Evolutionary conservation across 257 asterid genomes (phyloP), one percentile per base, ranked within the genome.

Genomic region (Misopates orontium): DNA sequence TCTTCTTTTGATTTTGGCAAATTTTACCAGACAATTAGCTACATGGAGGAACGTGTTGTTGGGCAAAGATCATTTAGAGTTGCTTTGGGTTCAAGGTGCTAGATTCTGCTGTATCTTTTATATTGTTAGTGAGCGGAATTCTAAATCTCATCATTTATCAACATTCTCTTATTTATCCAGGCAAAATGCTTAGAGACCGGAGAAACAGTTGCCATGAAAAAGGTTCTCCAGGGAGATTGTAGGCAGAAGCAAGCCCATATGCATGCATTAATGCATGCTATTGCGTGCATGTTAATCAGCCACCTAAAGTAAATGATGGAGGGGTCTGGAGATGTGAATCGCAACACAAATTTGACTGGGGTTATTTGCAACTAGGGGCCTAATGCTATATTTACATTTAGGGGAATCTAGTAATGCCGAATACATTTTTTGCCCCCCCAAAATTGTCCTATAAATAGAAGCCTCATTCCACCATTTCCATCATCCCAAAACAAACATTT

Each of bases 181-280:
- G 98, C 98, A 64, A 91, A 89, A 83, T 89, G 98, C 81, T 78
- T 91, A 68, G 98, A 91, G 82, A 84, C 89, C 1, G 95, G 95
- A 41, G 98, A 91, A 79, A 86, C 98, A 45, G 94, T 86, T 77
- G 98, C 98, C 53, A 88, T 91, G 77, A 90, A 90, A 78, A 90
- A 90, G 87, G 96, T 90, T 79, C 92, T 91, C 73, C 97, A 91
- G 79, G 98, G 84, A 86, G 96, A n/a, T n/a, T n/a, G n/a, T n/a
- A n/a, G n/a, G n/a, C n/a, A n/a, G n/a, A n/a, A n/a, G n/a, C n/a
- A n/a, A n/a, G n/a, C n/a, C n/a, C n/a, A n/a, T n/a, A n/a, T n/a
- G n/a, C n/a, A 84, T 91, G 89, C 65, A 91, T 77, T 91, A 73
- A 89, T 87, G 84, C 98, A 91, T n/a, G n/a, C n/a, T n/a, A n/a